Base-by-base conservation (phyloP, 768 basidiomycete species). In the Hygrocybe punicea region DNA sequence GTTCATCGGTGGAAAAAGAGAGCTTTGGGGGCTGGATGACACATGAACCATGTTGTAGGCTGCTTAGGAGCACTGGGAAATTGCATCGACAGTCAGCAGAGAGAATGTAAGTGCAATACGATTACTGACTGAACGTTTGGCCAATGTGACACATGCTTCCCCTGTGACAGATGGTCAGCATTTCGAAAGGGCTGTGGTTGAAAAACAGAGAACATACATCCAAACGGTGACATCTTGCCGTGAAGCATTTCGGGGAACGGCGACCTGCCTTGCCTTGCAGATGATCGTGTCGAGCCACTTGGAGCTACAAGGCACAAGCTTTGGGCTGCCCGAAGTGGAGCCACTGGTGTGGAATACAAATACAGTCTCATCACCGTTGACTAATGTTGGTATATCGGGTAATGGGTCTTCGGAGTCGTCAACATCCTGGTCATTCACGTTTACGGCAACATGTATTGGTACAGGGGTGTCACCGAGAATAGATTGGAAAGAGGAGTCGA, bases 91-190 rank as follows among this genome's bases (percentile, higher is more conserved):
- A 62, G 68, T 66, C 60, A 62, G 60, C 55, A 62, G 68, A 61
- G 65, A 56, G 63, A 64, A 62, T 65, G 34, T 56, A 56, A 53
- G 54, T 51, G 54, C 46, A 49, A 13, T 36, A 55, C 3, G 35
- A 16, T 49, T 62, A 75, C 85, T 76, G 71, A 88, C 87, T 84
- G 78, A 84, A 88, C 40, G 79, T 82, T 69, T 90, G 87, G 25
- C 72, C 89, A 59, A 90, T 90, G 71, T 90, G 89, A 67, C 85
- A 89, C 86, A 91, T 87, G 76, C 85, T 87, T 56, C 89, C 88
- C 78, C 87, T 89, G 74, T 54, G 62, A 63, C 62, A 74, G 67
- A 72, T 65, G 76, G 68, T 67, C 62, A 64, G 59, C 54, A 61
- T 61, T 53, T 37, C 45, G 55, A 9, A 59, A 54, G 47, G 51